Evolutionary conservation across 2,329 filamentous ascomycete species (phyloP).

Genomic region (Verticillium klebahnii): DNA sequence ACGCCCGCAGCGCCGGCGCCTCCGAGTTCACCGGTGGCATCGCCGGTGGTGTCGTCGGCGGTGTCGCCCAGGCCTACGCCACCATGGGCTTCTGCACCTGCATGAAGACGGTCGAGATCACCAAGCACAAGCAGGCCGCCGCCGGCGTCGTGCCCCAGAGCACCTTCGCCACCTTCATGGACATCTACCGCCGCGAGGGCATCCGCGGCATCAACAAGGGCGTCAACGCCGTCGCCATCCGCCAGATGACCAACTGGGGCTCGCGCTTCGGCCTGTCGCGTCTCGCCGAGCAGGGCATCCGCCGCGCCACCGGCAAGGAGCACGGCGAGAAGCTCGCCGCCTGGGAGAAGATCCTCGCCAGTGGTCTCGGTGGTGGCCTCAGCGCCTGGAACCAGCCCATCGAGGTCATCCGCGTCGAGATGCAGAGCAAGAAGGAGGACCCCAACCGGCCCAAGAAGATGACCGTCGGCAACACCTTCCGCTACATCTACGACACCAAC

Average conservation of each 20-base stretch:
- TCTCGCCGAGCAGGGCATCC: slow-evolving; percentile 85
- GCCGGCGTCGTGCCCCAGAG: slow-evolving; percentile 78
- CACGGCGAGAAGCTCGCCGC: slow-evolving; percentile 72
- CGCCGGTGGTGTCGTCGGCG: slow-evolving; percentile 83
- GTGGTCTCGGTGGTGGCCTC: slow-evolving; percentile 84
- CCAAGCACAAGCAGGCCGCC: slow-evolving; percentile 90
- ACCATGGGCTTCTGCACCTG: slow-evolving; percentile 99
- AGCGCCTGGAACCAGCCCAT: slow-evolving; percentile 99
- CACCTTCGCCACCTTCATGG: slow-evolving; percentile 93
- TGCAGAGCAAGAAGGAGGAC: slow-evolving; percentile 98
- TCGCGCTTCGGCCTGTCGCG: slow-evolving; percentile 91
- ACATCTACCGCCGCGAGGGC: slow-evolving; percentile 92
- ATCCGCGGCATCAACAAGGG: slow-evolving; percentile 96
- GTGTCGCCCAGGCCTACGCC: slow-evolving; percentile 95
- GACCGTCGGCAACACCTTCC: slow-evolving; percentile 82
- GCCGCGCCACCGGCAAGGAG: slow-evolving; percentile 71
- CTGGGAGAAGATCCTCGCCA: slow-evolving; percentile 84
- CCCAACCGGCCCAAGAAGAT: slow-evolving; percentile 98
- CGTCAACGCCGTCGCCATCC: slow-evolving; percentile 96
- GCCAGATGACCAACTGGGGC: slow-evolving; percentile 99
- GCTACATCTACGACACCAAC: slow-evolving; percentile 88
- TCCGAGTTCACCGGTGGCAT: slow-evolving; percentile 87
- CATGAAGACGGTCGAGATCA: slow-evolving; percentile 99
- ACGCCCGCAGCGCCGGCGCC: slow-evolving; percentile 78
- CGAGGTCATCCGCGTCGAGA: slow-evolving; percentile 98